These are phyloP conservation scores for Edaphochlamys debaryana DNA, from an alignment of 139 green algal genomes.

Conservation along the genomic window DNA sequence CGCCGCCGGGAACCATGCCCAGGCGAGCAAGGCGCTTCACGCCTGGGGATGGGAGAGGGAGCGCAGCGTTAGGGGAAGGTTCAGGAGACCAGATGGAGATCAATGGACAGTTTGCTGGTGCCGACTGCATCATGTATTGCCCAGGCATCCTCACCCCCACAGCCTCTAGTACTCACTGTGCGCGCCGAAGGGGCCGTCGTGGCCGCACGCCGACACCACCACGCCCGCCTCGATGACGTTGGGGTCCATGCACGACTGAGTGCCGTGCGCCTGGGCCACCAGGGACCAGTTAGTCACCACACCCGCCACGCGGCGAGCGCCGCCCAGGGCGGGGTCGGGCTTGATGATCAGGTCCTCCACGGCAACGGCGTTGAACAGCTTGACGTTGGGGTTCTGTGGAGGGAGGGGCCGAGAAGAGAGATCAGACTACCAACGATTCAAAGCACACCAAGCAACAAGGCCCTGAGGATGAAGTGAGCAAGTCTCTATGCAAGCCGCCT, in stretches of 20 bases:
- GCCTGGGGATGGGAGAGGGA: constrained; percentile 16
- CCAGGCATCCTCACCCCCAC: no score
- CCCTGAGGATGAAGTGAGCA: no score
- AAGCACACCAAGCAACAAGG: no score
- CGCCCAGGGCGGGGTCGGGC: constrained; percentile 39
- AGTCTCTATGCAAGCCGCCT: no score
- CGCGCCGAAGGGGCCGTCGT: constrained; percentile 97
- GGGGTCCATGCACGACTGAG: constrained; percentile 96
- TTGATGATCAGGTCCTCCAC: constrained; percentile 83
- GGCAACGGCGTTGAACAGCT: constrained; percentile 97
- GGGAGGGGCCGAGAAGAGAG: neutral
- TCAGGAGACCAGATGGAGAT: no score
- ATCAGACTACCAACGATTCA: no score
- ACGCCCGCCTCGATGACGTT: constrained; percentile 75
- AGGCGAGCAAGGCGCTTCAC: constrained; percentile 93
- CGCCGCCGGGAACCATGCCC: constrained; percentile 82
- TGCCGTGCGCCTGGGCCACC: constrained; percentile 96
- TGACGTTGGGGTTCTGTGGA: constrained; percentile 87
- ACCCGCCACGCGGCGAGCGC: constrained; percentile 48
- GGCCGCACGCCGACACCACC: constrained; percentile 91
- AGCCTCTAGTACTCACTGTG: no score
- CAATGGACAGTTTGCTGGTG: no score
- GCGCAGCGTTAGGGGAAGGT: neutral
- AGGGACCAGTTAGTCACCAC: constrained; percentile 99
- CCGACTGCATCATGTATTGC: no score